These are phyloP conservation scores for Colletotrichum noveboracense DNA, from an alignment of 2,329 filamentous ascomycete genomes.

Conservation along the genomic window DNA sequence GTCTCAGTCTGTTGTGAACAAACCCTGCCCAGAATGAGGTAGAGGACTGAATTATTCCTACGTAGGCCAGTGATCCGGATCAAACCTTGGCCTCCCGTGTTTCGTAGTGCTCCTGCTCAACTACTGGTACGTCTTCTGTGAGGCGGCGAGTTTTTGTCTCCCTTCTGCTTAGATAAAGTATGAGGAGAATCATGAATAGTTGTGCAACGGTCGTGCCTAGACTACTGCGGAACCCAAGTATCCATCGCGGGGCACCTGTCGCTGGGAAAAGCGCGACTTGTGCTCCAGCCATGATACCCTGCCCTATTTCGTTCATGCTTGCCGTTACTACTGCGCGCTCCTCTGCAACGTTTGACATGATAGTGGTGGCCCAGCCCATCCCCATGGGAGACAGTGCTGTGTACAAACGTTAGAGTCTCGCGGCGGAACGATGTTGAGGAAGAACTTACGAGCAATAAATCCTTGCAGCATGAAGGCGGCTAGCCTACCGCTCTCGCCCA, in stretches of 20 bases:
- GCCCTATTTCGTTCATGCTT: conserved; percentile 47
- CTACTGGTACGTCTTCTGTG: rapidly evolving
- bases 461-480: not conserved
- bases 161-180: not conserved
- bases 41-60: rapidly evolving
- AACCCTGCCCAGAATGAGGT: not conserved
- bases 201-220: not conserved
- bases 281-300: conserved; percentile 42
- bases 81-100: not conserved
- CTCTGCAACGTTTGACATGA: conserved; percentile 41
- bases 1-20: not conserved
- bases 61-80: not conserved
- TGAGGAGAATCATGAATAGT: not conserved
- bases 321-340: conserved; percentile 44
- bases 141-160: not conserved
- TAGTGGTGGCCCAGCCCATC: conserved; percentile 42
- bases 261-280: conserved; percentile 43
- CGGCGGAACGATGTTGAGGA: not conserved
- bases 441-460: not conserved
- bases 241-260: conserved; percentile 33
- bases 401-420: not conserved
- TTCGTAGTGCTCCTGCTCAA: not conserved
- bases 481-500: not conserved
- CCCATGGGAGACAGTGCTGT: not conserved
- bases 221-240: not conserved